A percentile compares a stretch with the other conserved stretches of the same genome.
These are phyloP conservation scores for Aurinia saxatilis DNA, from an alignment of 345 rosid species.

Conservation along the genomic window DNA sequence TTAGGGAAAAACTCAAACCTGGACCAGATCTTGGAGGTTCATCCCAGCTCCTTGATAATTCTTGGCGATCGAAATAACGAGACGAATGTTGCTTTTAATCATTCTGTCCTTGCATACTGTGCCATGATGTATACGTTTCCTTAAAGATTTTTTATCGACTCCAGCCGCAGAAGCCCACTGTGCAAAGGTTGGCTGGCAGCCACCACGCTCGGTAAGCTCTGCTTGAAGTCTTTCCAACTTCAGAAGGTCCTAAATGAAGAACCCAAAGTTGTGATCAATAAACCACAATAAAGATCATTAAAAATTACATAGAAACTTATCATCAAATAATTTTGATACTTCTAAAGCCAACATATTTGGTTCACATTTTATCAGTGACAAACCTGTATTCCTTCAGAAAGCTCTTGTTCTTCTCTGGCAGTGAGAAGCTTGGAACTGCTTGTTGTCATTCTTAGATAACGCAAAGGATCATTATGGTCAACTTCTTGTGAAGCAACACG, in stretches of 20 bases:
- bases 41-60: slow-evolving; percentile 84
- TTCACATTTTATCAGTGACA: not conserved
- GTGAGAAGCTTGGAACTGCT: slow-evolving; percentile 72
- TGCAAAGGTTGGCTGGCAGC: slow-evolving; percentile 60
- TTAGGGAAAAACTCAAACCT: slow-evolving; percentile 36
- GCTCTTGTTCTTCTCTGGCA: slow-evolving; percentile 63
- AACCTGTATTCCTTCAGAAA: slow-evolving; percentile 95
- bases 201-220: slow-evolving; percentile 63
- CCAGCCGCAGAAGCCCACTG: slow-evolving; percentile 98
- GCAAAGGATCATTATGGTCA: slow-evolving; percentile 78
- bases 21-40: slow-evolving; percentile 96
- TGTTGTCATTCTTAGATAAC: slow-evolving; percentile 63
- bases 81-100: slow-evolving; percentile 92
- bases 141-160: slow-evolving; percentile 61
- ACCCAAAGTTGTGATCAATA: slow-evolving; percentile 13
- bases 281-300: slow-evolving; percentile 15
- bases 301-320: not conserved
- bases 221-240: slow-evolving; percentile 76
- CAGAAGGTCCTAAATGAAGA: slow-evolving; percentile 53
- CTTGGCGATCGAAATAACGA: slow-evolving; percentile 92
- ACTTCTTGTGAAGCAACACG: slow-evolving; percentile 48
- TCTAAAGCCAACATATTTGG: too few relatives aligned
- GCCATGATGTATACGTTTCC: slow-evolving; percentile 66
- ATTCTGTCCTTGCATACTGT: slow-evolving; percentile 75
- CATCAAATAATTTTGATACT: too few relatives aligned